A percentile compares a stretch with the other conserved stretches of the same genome.
These are phyloP conservation scores for Coemansia sp. DNA, from an alignment of 192 early-diverging fungal species.

Conservation along the genomic window DNA sequence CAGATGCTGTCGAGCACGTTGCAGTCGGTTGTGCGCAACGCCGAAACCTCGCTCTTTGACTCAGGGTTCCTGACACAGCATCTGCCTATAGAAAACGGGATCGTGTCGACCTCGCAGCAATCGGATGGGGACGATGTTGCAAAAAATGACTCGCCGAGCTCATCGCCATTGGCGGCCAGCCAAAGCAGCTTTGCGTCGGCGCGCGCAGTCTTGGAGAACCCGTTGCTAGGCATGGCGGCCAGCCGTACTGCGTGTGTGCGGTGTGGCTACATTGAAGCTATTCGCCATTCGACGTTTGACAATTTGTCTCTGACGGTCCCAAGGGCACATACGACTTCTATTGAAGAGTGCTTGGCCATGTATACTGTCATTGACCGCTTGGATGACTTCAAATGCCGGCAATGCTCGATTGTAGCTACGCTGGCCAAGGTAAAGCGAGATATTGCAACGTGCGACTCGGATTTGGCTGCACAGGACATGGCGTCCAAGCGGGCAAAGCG, in stretches of 20 bases:
- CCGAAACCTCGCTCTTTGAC: conserved; percentile 35
- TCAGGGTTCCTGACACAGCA: conserved; percentile 27
- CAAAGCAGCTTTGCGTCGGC: neutral
- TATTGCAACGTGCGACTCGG: conserved; percentile 1
- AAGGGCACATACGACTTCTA: conserved; percentile 41
- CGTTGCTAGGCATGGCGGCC: conserved; percentile 58
- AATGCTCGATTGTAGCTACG: conserved; percentile 58
- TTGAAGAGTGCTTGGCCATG: conserved; percentile 62
- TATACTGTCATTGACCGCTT: conserved; percentile 67
- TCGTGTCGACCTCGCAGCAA: conserved; percentile 23
- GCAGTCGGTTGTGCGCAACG: conserved; percentile 26
- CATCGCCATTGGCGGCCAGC: neutral
- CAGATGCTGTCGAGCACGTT: conserved; percentile 55
- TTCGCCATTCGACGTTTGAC: conserved; percentile 70
- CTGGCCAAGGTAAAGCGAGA: conserved; percentile 21
- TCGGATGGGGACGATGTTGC: neutral
- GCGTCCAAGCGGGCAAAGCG: conserved; percentile 17
- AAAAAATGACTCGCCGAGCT: neutral
- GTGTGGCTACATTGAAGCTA: conserved; percentile 71
- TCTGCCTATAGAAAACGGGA: conserved; percentile 23
- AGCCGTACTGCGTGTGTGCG: conserved; percentile 67
- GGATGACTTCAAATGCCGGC: conserved; percentile 65
- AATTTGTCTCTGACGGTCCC: conserved; percentile 67
- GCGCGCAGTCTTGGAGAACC: conserved; percentile 24
- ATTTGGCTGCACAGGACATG: conserved; percentile 4